Base-by-base conservation (phyloP, 2,329 filamentous ascomycete species). In the Raffaelea arxii region DNA sequence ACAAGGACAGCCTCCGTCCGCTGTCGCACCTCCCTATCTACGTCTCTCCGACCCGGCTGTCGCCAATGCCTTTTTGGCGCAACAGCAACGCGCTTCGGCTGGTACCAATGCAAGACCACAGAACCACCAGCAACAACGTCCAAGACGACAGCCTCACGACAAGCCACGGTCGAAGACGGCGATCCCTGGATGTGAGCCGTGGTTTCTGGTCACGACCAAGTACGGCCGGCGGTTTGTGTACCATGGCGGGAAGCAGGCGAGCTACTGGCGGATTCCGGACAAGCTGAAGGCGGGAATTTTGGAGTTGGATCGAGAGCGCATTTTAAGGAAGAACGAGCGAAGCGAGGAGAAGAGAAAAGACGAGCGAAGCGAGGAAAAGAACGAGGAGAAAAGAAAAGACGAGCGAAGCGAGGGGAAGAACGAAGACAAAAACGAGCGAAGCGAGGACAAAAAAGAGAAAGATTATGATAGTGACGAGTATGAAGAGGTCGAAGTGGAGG, bases 241-340 rank as follows among this genome's bases (percentile, higher is more conserved):
- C 68, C 95, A 98, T 55, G 78, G 82, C 0, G 75, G 77, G 46
- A 95, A 91, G 54, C 86, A 91, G 32, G 76, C 89, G 54, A 97
- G 90, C 63, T 89, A 89, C 63, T 98, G 94, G 92, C 88, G 88
- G 58, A 92, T 96, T 56, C 92, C 92, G 0, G 79, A 87, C 46
- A 83, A 92, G 61, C 73, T 98, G 30, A 82, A 90, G 74, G 81
- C 84, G 50, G 88, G 80, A 14, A 86, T 92, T 46, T 55, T 82
- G 43, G 75, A 80, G 52, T 68, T 87, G 46, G 88, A 95, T 62
- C 79, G 84, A 60, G 80, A 82, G 54, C 77, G 78, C 49, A 82
- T 82, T 65, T 68, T 78, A 66, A 65, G 75, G 57, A 77, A 80
- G 66, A 71, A 70, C 0, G 59, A 58, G 0, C 59, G 55, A 0